Conservation (phyloP, 768 basidiomycete species). For the Dentipellis sp. region DNA sequence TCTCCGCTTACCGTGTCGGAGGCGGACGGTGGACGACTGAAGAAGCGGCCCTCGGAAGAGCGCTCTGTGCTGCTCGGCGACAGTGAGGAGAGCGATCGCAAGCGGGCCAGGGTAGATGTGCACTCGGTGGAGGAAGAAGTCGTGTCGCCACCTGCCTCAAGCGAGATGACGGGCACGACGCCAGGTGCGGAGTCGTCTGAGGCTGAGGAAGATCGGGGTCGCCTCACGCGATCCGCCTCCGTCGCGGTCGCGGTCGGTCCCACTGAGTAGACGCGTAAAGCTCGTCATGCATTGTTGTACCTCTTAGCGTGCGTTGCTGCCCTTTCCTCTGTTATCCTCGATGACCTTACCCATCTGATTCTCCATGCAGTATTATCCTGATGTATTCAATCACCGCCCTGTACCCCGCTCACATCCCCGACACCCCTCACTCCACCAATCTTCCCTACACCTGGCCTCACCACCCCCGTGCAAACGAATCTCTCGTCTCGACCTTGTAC, state of each 20-base stretch:
- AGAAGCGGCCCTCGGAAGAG: slow-evolving; percentile 13
- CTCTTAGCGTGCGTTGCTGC: neutral
- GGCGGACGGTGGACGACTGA: slow-evolving; percentile 3
- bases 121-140: neutral
- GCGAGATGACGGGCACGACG: neutral
- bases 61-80: neutral
- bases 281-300: neutral
- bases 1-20: slow-evolving; percentile 13
- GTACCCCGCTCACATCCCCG: too few species aligned
- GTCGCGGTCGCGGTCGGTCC: neutral
- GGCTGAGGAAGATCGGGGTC: neutral
- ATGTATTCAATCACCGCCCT: too few species aligned
- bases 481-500: neutral
- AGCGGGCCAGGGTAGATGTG: neutral
- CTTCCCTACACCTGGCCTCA: too few species aligned
- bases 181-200: slow-evolving; percentile 1
- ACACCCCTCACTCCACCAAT: too few species aligned
- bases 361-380: too few species aligned
- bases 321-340: too few species aligned
- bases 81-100: neutral
- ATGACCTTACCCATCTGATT: too few species aligned
- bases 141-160: slow-evolving; percentile 1
- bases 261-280: neutral
- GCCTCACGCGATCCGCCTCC: neutral
- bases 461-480: too few species aligned